Evolutionary conservation across 495 filamentous ascomycete species (phyloP), one percentile per base, ranked within the genome.

Genomic region (Hypoxylon subgilvum): DNA sequence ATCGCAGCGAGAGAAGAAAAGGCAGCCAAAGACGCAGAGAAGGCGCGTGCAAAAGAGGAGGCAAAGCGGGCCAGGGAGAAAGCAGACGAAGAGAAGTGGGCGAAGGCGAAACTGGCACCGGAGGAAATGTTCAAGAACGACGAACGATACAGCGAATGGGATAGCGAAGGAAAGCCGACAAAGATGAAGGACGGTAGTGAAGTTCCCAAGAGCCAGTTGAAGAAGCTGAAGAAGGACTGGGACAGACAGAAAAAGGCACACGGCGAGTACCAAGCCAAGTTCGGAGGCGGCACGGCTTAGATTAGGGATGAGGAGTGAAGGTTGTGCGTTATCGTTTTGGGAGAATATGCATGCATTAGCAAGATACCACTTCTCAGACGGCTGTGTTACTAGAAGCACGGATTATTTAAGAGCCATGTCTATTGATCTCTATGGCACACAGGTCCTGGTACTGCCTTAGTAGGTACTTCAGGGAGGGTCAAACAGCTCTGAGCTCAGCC

Each of bases 161-260:
- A 97, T 74, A 86, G 79, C 2, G 86, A 96, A 10, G 94, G 94
- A 1, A 50, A 97, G 38, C 94, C 94, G 7, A 88, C 82, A 2
- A 88, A 83, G 70, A 83, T 90, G 69, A 79, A 79, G 12, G 83
- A 86, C 19, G 94, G 92, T 1, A 83, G 83, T 60, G 91, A 95
- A 67, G 75, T 98, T 19, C 80, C 90, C 17, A 98, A 97, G 80
- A 87, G 80, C 50, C 80, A 82, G 61, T 52, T 54, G 27, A 98
- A 97, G 82, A 95, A 91, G 82, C 69, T 97, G 28, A 86, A 74
- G 75, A 97, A 97, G 78, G 89, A 90, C 21, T 96, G 90, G 91
- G 90, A 96, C 68, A 85, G 77, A 70, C 94, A 97, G 79, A 95
- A 88, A 81, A 96, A 90, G 81, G 63, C 82, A 51, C 88, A 96